Evolutionary conservation across 1,139 yeast genomes (phyloP), one percentile per base, ranked within the genome.

Genomic region (Yarrowia galli): DNA sequence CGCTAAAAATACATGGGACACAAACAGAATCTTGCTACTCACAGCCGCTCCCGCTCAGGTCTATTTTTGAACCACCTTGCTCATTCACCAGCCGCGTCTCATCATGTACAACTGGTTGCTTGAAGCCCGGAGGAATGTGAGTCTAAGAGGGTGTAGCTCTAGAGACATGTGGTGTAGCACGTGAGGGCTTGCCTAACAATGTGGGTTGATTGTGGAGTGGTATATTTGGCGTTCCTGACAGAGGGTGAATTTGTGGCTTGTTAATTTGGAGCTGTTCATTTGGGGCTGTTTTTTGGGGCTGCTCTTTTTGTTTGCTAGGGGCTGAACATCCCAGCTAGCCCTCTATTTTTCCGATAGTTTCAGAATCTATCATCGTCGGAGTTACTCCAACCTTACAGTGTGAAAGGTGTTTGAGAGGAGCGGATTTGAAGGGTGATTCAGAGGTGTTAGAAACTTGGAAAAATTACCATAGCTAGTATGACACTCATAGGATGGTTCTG

Each of bases 121-220:
- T 16, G 36, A 15, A 45, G 18, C 2, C 36, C n/a, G 22, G 36
- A 9, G 54, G 54, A 49, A 49, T 49, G 54, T 49, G 40, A 49
- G 54, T 10, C 40, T 49, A 49, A 8, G 40, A 23, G 6, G 40
- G 3, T 49, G 18, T 28, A 18, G 25, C 40, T 32, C 23, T 32
- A 18, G 54, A 38, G 28, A 38, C 58, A 53, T 53, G 58, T 53
- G 58, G 32, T 53, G 58, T 35, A 53, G 48, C 25, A 20, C 25
- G 16, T 20, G 48, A 43, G 48, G 28, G n/a, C n/a, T n/a, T n/a
- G n/a, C n/a, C n/a, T n/a, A n/a, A n/a, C n/a, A n/a, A n/a, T n/a
- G n/a, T n/a, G n/a, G n/a, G n/a, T n/a, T n/a, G n/a, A n/a, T n/a
- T n/a, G n/a, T n/a, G n/a, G n/a, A n/a, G n/a, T n/a, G n/a, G n/a